Conservation (phyloP, 257 asterid genomes). For the Catharanthus roseus region DNA sequence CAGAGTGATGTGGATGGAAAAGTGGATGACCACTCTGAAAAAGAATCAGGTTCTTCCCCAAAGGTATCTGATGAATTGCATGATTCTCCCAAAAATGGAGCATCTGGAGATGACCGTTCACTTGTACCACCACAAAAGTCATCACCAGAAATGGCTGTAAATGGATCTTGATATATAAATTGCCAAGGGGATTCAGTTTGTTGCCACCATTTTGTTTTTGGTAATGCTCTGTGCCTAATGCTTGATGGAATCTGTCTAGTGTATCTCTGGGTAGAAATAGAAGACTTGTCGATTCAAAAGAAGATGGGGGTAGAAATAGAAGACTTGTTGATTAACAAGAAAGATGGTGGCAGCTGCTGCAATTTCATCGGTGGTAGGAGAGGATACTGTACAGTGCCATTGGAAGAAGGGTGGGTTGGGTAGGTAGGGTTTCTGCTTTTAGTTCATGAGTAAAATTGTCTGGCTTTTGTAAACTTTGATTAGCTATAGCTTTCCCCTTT, state of each 20-base stretch:
- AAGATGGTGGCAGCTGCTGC: constrained; percentile 16
- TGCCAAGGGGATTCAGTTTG: constrained; percentile 4
- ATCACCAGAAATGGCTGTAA: constrained; percentile 84
- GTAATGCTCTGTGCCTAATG: constrained; percentile 4
- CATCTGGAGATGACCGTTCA: constrained; percentile 46
- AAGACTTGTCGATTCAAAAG: constrained; percentile 11
- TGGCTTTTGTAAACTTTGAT: constrained; percentile 19
- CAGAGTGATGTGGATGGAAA: constrained; percentile 24
- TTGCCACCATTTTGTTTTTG: constrained; percentile 17
- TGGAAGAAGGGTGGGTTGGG: constrained; percentile 37
- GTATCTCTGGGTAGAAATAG: constrained; percentile 1
- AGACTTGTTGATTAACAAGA: constrained; percentile 13
- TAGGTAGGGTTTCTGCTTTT: constrained; percentile 21
- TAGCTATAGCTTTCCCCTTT: constrained; percentile 23
- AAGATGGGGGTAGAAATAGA: constrained; percentile 12
- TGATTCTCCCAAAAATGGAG: constrained; percentile 39
- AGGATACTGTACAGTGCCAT: constrained; percentile 79
- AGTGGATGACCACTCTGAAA: constrained; percentile 23
- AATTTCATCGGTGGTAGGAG: constrained; percentile 37
- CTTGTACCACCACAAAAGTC: constrained; percentile 51
- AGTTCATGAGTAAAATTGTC: constrained; percentile 28
- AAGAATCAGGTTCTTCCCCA: constrained; percentile 40
- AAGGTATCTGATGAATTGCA: constrained; percentile 35
- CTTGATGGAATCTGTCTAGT: constrained; percentile 11
- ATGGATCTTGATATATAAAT: constrained; percentile 52